A percentile compares a stretch with the other conserved stretches of the same genome.
Conservation (phyloP, 345 rosid species). For the Luvunga scandens region DNA sequence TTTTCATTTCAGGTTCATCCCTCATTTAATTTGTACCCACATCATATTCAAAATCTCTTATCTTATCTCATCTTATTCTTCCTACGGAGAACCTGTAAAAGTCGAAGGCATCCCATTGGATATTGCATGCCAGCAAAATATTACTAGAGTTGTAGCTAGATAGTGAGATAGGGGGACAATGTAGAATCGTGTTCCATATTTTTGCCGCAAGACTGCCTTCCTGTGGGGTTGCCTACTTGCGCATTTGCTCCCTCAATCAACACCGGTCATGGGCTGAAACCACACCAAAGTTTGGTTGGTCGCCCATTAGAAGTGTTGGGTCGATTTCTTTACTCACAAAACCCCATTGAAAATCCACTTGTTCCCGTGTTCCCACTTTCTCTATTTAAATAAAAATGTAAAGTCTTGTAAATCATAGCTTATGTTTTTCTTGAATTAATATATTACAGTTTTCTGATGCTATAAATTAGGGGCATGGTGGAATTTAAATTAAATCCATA, state of each 20-base stretch:
- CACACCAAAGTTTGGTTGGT: not conserved
- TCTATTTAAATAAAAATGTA: no score
- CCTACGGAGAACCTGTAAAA: not conserved
- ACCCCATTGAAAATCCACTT: not conserved
- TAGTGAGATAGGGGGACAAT: slow-evolving; percentile 10
- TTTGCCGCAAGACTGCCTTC: slow-evolving; percentile 6
- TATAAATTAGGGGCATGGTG: no score
- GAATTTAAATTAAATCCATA: no score
- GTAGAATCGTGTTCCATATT: not conserved
- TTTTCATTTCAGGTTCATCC: not conserved
- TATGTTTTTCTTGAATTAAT: no score
- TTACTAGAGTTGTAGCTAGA: not conserved
- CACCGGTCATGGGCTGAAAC: not conserved
- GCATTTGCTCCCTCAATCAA: slow-evolving; percentile 4
- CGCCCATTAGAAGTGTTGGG: no score
- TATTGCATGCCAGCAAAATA: not conserved
- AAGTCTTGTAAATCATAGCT: no score
- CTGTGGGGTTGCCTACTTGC: not conserved
- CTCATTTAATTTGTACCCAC: not conserved
- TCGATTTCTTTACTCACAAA: not conserved
- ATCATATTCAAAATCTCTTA: slow-evolving; percentile 6
- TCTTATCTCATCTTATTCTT: slow-evolving; percentile 11
- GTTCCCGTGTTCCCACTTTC: no score
- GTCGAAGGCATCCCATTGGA: slow-evolving; percentile 2
- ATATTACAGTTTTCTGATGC: no score